phyloP scores from a whole-genome alignment of 371 early-diverging fungal species.

The Mortierella sp. region DNA sequence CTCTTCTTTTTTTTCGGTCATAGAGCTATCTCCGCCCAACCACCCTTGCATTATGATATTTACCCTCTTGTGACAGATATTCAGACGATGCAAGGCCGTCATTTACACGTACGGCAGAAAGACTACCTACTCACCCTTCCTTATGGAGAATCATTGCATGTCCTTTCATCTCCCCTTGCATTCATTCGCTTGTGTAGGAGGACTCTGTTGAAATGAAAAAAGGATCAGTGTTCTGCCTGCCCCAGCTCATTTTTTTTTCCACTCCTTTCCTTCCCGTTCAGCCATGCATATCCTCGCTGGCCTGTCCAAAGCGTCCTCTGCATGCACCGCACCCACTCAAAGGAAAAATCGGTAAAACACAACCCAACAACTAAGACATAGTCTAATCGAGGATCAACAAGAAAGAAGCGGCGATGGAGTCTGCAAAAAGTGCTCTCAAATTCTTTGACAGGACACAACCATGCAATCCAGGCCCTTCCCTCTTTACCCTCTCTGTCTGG shows the following conservation, averaged over 20 bases:
- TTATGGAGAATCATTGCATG: background rate
- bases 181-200: background rate
- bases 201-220: background rate
- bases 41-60: background rate
- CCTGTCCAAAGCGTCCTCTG: background rate
- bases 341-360: background rate
- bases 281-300: background rate
- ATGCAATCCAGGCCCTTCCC: background rate
- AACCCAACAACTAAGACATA: background rate
- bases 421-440: background rate
- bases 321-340: background rate
- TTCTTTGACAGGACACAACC: background rate
- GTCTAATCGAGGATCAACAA: background rate
- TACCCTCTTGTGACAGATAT: slow-evolving; percentile 3
- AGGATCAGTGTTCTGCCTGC: background rate
- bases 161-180: background rate
- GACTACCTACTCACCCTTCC: background rate
- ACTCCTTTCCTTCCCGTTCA: background rate
- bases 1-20: background rate
- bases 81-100: background rate
- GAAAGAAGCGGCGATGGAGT: background rate
- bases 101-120: background rate
- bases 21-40: background rate
- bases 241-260: background rate
- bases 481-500: background rate